These are phyloP conservation scores for Hymenoscyphus albidus DNA, from an alignment of 2,329 filamentous ascomycete genomes.

Conservation along the genomic window DNA sequence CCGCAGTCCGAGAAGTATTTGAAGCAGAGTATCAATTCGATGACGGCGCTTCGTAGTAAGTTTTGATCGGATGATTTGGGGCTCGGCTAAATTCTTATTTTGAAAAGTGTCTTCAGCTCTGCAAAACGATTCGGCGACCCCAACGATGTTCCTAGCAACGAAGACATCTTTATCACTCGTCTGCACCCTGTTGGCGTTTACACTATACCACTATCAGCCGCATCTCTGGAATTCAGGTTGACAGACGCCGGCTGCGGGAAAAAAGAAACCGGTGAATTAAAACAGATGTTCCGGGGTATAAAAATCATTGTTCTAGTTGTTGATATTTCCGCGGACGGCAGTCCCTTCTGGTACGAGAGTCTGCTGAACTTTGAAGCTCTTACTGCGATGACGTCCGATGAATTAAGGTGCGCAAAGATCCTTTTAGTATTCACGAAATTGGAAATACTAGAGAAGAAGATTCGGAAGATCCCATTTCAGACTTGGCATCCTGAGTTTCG, in stretches of 20 bases:
- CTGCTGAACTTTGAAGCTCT: slow-evolving; percentile 63
- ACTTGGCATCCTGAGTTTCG: slow-evolving; percentile 74
- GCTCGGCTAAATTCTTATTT: not conserved
- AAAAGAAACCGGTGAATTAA: slow-evolving; percentile 98
- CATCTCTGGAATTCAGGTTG: slow-evolving; percentile 83
- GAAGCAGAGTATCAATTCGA: slow-evolving; percentile 95
- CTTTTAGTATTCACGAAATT: slow-evolving; percentile 75
- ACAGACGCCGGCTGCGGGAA: slow-evolving; percentile 95
- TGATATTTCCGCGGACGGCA: slow-evolving; percentile 95
- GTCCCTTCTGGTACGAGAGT: slow-evolving; percentile 2
- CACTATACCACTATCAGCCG: slow-evolving; percentile 93
- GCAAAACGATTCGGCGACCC: slow-evolving; percentile 85
- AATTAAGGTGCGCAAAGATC: slow-evolving; percentile 44
- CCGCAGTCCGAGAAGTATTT: slow-evolving; percentile 91
- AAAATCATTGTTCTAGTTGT: slow-evolving; percentile 95
- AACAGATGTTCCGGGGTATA: slow-evolving; percentile 97
- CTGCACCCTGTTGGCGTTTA: slow-evolving; percentile 98
- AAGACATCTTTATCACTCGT: slow-evolving; percentile 91
- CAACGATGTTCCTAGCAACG: slow-evolving; percentile 92
- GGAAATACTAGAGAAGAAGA: slow-evolving; percentile 71
- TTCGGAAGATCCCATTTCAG: slow-evolving; percentile 69
- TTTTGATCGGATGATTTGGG: slow-evolving; percentile 42
- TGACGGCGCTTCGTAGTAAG: slow-evolving; percentile 76
- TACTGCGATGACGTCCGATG: slow-evolving; percentile 64
- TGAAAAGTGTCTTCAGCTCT: slow-evolving; percentile 83